Conservation (phyloP, 768 basidiomycete species). For the Tricholoma hemisulphureum region DNA sequence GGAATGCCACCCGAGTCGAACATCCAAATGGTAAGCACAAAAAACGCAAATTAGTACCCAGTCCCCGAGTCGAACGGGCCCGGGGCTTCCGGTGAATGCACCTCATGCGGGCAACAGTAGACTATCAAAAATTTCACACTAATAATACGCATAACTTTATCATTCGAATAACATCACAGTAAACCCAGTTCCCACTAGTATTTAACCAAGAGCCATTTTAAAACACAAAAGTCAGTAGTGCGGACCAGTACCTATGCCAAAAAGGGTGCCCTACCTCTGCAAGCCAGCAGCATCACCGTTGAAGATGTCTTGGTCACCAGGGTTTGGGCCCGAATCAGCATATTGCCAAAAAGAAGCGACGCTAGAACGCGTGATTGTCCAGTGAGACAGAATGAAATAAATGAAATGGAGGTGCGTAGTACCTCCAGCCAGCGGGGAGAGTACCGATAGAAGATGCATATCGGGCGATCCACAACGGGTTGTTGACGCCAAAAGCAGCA, state of each 20-base stretch:
- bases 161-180: too few species aligned
- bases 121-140: not conserved
- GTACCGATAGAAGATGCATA: conserved; percentile 49
- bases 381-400: not conserved
- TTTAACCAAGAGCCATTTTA: not conserved
- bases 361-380: conserved; percentile 19
- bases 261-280: conserved; percentile 27
- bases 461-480: conserved; percentile 62
- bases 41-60: too few species aligned
- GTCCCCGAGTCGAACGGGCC: too few species aligned
- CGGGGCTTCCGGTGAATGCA: too few species aligned
- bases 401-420: conserved; percentile 16
- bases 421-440: conserved; percentile 60
- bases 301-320: conserved; percentile 58
- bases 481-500: conserved; percentile 44
- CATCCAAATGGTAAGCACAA: too few species aligned
- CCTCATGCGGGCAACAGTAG: too few species aligned
- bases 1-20: conserved; percentile 40
- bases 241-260: not conserved
- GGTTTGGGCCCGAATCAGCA: conserved; percentile 51
- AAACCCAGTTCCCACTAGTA: not conserved
- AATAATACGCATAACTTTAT: not conserved
- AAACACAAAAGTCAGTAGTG: not conserved
- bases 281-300: conserved; percentile 50
- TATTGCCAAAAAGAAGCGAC: conserved; percentile 63